Conservation (phyloP, 1,284 basidiomycete genomes). For the Malassezia slooffiae region DNA sequence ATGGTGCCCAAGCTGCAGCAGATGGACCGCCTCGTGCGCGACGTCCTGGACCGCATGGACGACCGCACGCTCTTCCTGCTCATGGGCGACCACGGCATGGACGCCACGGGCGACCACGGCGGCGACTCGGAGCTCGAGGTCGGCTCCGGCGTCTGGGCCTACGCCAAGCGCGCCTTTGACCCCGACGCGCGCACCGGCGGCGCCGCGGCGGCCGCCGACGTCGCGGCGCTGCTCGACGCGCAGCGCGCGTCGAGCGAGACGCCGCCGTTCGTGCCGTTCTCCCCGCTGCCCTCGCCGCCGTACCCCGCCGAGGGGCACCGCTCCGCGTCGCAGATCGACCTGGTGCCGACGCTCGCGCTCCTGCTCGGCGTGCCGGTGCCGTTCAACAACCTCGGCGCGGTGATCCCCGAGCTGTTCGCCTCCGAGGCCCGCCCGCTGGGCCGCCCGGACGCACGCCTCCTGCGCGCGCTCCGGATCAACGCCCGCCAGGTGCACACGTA, state of each 20-base stretch:
- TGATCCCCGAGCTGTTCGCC: conserved; percentile 79
- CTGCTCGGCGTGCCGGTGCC: conserved; percentile 86
- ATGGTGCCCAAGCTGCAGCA: conserved; percentile 77
- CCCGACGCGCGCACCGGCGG: background rate
- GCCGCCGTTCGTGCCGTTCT: conserved; percentile 21
- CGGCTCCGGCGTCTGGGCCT: conserved; percentile 78
- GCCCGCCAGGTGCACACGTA: conserved; percentile 67
- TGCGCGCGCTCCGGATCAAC: conserved; percentile 62
- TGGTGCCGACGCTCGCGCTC: conserved; percentile 80
- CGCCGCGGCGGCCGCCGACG: conserved; percentile 1
- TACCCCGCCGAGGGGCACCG: conserved; percentile 50
- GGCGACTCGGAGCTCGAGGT: conserved; percentile 81
- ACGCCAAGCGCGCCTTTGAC: conserved; percentile 46
- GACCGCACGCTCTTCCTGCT: conserved; percentile 62
- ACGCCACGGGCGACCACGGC: conserved; percentile 83
- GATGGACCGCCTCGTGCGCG: conserved; percentile 26
- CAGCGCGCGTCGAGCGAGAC: conserved; percentile 1
- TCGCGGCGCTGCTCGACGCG: conserved; percentile 4
- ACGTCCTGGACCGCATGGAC: conserved; percentile 24
- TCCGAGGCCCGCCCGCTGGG: background rate
- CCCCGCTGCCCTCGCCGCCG: conserved; percentile 27
- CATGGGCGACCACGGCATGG: conserved; percentile 97
- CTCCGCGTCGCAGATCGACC: conserved; percentile 80
- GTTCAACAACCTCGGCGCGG: conserved; percentile 80
- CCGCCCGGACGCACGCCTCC: conserved; percentile 47